Percentiles rank a stretch among this genome's conserved stretches.
These are phyloP conservation scores for Alternaria arborescens DNA, from an alignment of 2,329 filamentous ascomycete species.

Conservation along the genomic window DNA sequence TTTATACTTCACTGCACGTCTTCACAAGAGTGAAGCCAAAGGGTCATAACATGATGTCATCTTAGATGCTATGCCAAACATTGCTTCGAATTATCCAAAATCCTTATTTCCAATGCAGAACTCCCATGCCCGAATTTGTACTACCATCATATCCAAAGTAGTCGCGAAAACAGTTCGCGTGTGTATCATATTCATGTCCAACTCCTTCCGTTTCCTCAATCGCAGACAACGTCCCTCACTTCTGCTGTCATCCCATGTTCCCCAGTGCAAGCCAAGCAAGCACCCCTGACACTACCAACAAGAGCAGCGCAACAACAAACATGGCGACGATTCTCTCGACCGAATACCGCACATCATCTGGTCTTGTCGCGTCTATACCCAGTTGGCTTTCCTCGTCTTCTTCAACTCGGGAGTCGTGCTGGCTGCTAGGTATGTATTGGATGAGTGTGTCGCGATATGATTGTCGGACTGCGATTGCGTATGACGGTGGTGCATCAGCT, in stretches of 20 bases:
- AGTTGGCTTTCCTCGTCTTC: constrained; percentile 23
- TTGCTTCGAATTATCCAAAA: neutral
- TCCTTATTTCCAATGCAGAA: neutral
- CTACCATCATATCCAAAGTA: neutral
- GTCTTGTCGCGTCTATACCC: constrained; percentile 16
- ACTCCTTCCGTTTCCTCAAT: neutral
- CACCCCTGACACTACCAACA: constrained; percentile 32
- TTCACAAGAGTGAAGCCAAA: neutral
- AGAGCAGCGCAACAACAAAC: constrained; percentile 31
- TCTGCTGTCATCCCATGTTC: neutral
- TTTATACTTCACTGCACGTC: neutral
- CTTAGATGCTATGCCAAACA: neutral
- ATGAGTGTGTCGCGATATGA: constrained; percentile 39
- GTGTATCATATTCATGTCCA: neutral
- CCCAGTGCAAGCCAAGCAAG: constrained; percentile 26
- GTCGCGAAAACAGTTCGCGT: neutral
- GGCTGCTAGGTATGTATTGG: constrained; percentile 24
- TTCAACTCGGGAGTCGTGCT: constrained; percentile 2
- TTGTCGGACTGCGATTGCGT: constrained; percentile 35
- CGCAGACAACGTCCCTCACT: neutral
- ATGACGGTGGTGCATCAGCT: constrained; percentile 40
- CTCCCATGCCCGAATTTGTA: neutral
- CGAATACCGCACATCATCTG: constrained; percentile 36
- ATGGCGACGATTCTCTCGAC: constrained; percentile 39
- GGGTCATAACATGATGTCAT: neutral